Conservation (phyloP, 2,329 filamentous ascomycete genomes). For the Balansia obtecta region DNA sequence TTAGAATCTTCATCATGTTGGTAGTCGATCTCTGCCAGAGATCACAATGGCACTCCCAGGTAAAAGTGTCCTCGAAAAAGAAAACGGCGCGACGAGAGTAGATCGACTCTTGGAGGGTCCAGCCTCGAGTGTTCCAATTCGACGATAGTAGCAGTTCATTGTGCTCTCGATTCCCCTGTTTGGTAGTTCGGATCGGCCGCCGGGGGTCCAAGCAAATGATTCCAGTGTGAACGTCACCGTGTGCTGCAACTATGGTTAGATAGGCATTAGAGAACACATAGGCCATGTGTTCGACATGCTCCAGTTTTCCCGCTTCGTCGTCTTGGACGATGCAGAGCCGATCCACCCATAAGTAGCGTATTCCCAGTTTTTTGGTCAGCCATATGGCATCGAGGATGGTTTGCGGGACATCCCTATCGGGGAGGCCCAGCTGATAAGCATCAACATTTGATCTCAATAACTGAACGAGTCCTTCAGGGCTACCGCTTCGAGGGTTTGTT, state of each 20-base stretch:
- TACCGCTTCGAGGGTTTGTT: slow-evolving; percentile 13
- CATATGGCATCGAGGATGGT: slow-evolving; percentile 33
- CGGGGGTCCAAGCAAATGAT: slow-evolving; percentile 24
- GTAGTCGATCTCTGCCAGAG: slow-evolving; percentile 25
- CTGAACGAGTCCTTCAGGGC: slow-evolving; percentile 16
- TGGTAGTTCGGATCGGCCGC: slow-evolving; percentile 15
- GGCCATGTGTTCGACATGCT: slow-evolving; percentile 32
- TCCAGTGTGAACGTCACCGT: slow-evolving; percentile 26
- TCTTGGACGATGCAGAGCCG: slow-evolving; percentile 33
- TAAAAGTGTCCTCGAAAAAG: slow-evolving; percentile 29
- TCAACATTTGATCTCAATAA: slow-evolving; percentile 25
- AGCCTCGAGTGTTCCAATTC: slow-evolving; percentile 27
- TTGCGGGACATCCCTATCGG: slow-evolving; percentile 26
- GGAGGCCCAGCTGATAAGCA: slow-evolving; percentile 21
- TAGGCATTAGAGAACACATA: slow-evolving; percentile 32
- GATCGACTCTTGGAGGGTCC: slow-evolving; percentile 31
- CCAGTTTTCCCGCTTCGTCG: slow-evolving; percentile 24
- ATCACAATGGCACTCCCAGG: slow-evolving; percentile 35
- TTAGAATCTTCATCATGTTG: slow-evolving; percentile 18
- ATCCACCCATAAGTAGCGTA: slow-evolving; percentile 34
- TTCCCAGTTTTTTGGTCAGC: slow-evolving; percentile 29
- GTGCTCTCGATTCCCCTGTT: slow-evolving; percentile 18
- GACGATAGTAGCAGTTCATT: slow-evolving; percentile 26
- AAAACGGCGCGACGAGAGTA: slow-evolving; percentile 31
- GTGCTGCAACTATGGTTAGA: slow-evolving; percentile 30